Evolutionary conservation across 2,329 filamentous ascomycete genomes (phyloP), one percentile per base, ranked within the genome.

Genomic region (Fusarium albidum): DNA sequence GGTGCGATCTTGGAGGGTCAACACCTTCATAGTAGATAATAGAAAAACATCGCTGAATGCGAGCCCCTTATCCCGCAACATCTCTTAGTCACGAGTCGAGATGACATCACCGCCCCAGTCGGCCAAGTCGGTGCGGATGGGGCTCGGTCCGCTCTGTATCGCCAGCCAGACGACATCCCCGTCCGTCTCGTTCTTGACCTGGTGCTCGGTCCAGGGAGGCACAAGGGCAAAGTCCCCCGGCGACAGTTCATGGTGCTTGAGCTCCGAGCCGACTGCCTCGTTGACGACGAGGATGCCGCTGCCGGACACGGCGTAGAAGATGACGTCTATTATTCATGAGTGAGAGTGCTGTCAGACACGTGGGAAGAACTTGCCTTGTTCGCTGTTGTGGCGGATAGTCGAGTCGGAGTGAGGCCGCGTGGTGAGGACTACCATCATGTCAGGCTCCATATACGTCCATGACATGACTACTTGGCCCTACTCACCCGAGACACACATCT

Each of bases 191-290:
- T 91, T 91, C 15, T 86, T 75, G 47, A 87, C 81, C 68, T 90
- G 87, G 71, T 91, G 87, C 68, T 91, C 87, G 1, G 84, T 83
- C 78, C 82, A 90, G 0, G 87, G 82, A 1, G 88, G 88, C 11
- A 91, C 81, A 48, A 90, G 79, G 4, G 86, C 87, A 70, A 89
- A 91, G 68, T 91, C 88, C 0, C 89, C 88, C 0, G 83, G 77
- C 2, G 71, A 71, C 7, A 92, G 76, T 14, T 82, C 75, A 56
- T 88, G 79, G 28, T 81, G 79, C 55, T 81, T 81, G 1, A 79
- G 69, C 26, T 78, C 73, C 28, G 75, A 74, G 39, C 79, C 80
- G 11, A 84, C 80, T 34, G 80, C 77, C 15, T 84, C 77, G 45
- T 79, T 79, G 0, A 81, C 86, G 4, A 89, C 77, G 9, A 91